Base-by-base conservation (phyloP, 2,329 filamentous ascomycete genomes). In the Aspergillus brunneoviolaceus region DNA sequence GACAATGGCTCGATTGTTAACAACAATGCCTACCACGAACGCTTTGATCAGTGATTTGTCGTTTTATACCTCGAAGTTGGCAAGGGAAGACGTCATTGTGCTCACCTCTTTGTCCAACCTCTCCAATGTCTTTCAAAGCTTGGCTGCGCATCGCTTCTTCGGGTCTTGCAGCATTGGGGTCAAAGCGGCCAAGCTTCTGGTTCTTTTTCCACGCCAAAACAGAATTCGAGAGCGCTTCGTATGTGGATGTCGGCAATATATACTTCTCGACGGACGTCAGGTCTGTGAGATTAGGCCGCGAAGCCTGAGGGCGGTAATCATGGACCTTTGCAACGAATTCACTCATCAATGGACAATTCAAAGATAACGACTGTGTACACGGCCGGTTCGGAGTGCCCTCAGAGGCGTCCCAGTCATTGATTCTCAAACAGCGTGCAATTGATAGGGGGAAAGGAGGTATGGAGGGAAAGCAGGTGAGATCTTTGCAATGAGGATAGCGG, bases 121-220 rank as follows among this genome's bases (percentile, higher is more conserved):
- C 91, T 11, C 59, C 58, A 6, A 61, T 61, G 60, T 80, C 78
- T 58, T 85, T 84, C 65, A 87, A 82, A 48, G 88, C 83, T 45
- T 88, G 87, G 16, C 85, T 83, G 59, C 90, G 80, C 74, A 90
- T 90, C 64, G 90, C 85, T 72, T 91, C 83, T 73, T 92, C 88
- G 23, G 89, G 85, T 61, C 82, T 86, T 19, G 90, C 87, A 7
- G 92, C 91, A 68, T 89, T 83, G 12, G 95, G 95, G 73, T 98
- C 92, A 77, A 99, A 99, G 39, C 95, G 91, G 54, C 95, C 95
- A n/a, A 98, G 85, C 74, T 96, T 93, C 76, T 96, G 88, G n/a
- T 87, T 81, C 79, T 91, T 94, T 79, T 99, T 99, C 92, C 92
- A 98, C 5, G 93, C 91, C 25, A 97, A 85, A 14, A 99, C 95